Evolutionary conservation across 805 yeast species (phyloP).

Genomic region (Kuraishia floccosa): DNA sequence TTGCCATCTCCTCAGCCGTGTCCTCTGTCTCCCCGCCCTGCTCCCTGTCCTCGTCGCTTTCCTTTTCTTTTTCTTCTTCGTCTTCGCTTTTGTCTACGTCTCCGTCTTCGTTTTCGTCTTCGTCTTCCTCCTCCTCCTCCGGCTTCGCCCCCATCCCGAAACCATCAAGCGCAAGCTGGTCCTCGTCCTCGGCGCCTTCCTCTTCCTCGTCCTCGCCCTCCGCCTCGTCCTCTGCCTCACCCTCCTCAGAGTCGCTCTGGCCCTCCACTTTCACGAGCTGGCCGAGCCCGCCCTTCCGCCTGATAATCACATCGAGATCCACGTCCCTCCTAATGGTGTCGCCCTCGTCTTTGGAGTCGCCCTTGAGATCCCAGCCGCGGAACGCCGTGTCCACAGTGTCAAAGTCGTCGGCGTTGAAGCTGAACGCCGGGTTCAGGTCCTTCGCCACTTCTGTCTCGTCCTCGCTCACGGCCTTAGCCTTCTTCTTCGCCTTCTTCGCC

Average conservation of each 20-base stretch:
- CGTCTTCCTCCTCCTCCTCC: constrained; percentile 17
- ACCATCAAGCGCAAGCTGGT: constrained; percentile 23
- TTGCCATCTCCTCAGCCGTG: constrained; percentile 72
- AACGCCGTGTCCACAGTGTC: constrained; percentile 25
- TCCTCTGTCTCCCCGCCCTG: constrained; percentile 28
- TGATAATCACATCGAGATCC: constrained; percentile 79
- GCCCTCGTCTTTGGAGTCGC: constrained; percentile 21
- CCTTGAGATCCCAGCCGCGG: constrained; percentile 80
- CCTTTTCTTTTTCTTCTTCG: constrained; percentile 18
- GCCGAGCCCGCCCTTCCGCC: constrained; percentile 72
- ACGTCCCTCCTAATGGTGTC: constrained; percentile 40
- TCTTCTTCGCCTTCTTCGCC: neutral
- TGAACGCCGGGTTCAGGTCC: constrained; percentile 27
- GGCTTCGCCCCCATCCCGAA: constrained; percentile 24
- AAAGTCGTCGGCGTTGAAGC: constrained; percentile 54
- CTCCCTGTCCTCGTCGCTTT: constrained; percentile 8
- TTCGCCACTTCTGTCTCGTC: neutral
- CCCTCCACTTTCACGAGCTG: constrained; percentile 29
- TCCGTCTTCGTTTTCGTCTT: constrained; percentile 10
- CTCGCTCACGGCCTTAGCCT: neutral
- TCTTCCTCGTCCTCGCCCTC: constrained; percentile 30
- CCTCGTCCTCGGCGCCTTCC: constrained; percentile 20
- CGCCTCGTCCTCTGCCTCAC: constrained; percentile 18
- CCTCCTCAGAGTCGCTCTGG: constrained; percentile 21
- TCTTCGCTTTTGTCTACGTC: constrained; percentile 19